A percentile compares a stretch with the other conserved stretches of the same genome.
phyloP scores from a whole-genome alignment of 1,139 yeast genomes.

The Hyphopichia pseudoburtonii region DNA sequence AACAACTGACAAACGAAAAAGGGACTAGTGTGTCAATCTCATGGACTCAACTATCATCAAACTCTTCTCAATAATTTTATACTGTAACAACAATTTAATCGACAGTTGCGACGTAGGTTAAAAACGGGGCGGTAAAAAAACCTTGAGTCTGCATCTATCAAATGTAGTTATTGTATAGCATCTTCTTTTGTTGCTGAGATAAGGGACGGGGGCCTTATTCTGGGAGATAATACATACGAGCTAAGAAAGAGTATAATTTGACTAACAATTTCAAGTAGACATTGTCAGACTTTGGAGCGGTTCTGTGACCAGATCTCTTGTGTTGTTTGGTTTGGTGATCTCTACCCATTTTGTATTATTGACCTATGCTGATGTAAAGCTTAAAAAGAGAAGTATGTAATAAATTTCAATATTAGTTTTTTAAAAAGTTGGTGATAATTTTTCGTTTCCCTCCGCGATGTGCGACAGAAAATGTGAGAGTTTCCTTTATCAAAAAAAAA shows the following conservation, averaged over 20 bases:
- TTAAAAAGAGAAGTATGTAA: slow-evolving; percentile 3
- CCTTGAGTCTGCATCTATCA: not conserved
- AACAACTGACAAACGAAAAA: not conserved
- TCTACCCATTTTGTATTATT: slow-evolving; percentile 76
- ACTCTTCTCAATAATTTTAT: slow-evolving; percentile 1
- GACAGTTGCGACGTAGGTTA: no score
- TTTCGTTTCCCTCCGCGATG: slow-evolving; percentile 2
- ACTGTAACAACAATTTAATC: not conserved
- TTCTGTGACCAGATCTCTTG: slow-evolving; percentile 93
- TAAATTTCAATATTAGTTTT: not conserved
- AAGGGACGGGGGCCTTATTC: not conserved
- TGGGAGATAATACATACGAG: slow-evolving; percentile 73
- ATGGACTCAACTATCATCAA: slow-evolving; percentile 1
- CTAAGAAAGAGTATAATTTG: slow-evolving; percentile 97
- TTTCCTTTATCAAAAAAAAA: not conserved
- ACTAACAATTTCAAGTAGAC: slow-evolving; percentile 98
- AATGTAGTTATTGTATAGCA: not conserved
- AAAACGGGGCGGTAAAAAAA: no score
- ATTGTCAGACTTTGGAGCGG: slow-evolving; percentile 99
- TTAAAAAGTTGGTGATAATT: slow-evolving; percentile 5
- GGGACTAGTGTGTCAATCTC: no score
- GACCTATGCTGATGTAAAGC: slow-evolving; percentile 12
- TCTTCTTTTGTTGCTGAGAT: not conserved
- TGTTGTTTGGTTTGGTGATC: slow-evolving; percentile 97
- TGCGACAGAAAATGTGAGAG: not conserved